phyloP scores from a whole-genome alignment of 805 yeast species.

The Komagataella populi region DNA sequence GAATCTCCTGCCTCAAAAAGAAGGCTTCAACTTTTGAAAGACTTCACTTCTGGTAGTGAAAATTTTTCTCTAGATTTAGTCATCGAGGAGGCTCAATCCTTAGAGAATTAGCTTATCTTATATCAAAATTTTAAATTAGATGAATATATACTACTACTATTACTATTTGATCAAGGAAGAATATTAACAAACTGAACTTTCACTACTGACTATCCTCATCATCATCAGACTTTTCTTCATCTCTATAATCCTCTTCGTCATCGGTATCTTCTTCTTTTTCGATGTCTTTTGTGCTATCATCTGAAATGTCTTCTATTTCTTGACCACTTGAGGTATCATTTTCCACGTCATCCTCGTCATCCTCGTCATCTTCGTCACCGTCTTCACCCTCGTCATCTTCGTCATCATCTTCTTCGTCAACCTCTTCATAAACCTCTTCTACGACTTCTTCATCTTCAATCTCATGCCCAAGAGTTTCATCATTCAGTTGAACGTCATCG shows the following conservation, averaged over 20 bases:
- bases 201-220: slow-evolving; percentile 1
- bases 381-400: slow-evolving; percentile 1
- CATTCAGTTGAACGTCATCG: neutral
- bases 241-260: slow-evolving; percentile 1
- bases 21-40: slow-evolving; percentile 44
- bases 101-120: slow-evolving; percentile 27
- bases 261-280: neutral
- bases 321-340: neutral
- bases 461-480: slow-evolving; percentile 7
- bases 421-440: neutral
- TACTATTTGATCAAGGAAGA: neutral
- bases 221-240: slow-evolving; percentile 1
- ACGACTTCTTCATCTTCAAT: slow-evolving; percentile 4
- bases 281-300: slow-evolving; percentile 1
- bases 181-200: neutral
- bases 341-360: neutral
- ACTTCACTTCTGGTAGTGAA: slow-evolving; percentile 57
- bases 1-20: slow-evolving; percentile 25
- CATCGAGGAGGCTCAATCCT: slow-evolving; percentile 58
- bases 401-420: slow-evolving; percentile 1
- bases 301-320: slow-evolving; percentile 4
- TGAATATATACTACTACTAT: neutral
- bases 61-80: slow-evolving; percentile 56
- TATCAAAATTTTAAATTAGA: neutral
- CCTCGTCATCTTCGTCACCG: slow-evolving; percentile 2